Evolutionary conservation across 371 early-diverging fungal genomes (phyloP), one percentile per base, ranked within the genome.

Genomic region (Rhizomucor pusillus): DNA sequence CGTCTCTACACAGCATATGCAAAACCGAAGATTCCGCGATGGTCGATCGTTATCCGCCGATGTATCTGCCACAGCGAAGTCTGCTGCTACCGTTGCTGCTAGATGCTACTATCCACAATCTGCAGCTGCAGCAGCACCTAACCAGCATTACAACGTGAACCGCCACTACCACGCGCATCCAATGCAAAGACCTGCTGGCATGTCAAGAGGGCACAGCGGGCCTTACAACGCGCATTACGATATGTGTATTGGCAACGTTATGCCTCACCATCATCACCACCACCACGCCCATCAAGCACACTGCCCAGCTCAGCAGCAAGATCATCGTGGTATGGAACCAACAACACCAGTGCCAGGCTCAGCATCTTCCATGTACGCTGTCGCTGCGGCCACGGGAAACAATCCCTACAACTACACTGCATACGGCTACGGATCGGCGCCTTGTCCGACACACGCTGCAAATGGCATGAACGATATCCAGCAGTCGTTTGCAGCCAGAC

Each of bases 21-120:
- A 29, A 29, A 36, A 40, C 4, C 59, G 62, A 19, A 59, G 47
- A 12, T 47, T 52, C 45, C 59, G 53, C 25, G 62, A 59, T 44
- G 52, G 52, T 7, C 66, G 58, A 18, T 56, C 62, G 20, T 51
- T 63, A n/a, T 63, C 68, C 18, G 55, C 56, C 7, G 61, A 58
- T 23, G 52, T 56, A 23, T 57, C 48, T 11, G 48, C 50, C 14
- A 45, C 54, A 19, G 33, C 43, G 5, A 50, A 47, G 16, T 41
- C 47, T 34, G 44, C 34, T 50, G 39, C 50, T 40, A 40, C 53
- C n/a, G 37, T 50, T 45, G 22, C 47, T 19, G 35, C 49, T 12
- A 36, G 45, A 45, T 52, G 51, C 29, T 19, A 25, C 25, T 43
- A 51, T 16, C 19, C 20, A n/a, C 16, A 35, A 57, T 35, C 56